These are phyloP conservation scores for Trametes elegans DNA, from an alignment of 768 basidiomycete species.

Conservation along the genomic window DNA sequence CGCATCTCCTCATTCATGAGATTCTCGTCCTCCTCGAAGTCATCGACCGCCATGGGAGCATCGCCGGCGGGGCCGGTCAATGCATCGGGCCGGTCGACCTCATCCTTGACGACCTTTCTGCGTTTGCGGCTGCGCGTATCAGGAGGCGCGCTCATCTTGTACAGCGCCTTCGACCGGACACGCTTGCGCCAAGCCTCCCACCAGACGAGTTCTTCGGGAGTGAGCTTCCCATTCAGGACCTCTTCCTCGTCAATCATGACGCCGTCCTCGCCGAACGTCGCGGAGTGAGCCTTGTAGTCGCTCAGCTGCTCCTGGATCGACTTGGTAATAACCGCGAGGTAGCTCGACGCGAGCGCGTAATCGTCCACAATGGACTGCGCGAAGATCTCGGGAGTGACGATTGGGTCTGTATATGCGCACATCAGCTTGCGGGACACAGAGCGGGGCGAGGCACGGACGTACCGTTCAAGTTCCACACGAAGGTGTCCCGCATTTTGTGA, in stretches of 20 bases:
- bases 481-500: slow-evolving; percentile 92
- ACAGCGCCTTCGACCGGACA: slow-evolving; percentile 38
- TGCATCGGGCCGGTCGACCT: slow-evolving; percentile 12
- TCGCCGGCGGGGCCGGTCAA: slow-evolving; percentile 12
- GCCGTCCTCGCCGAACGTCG: slow-evolving; percentile 45
- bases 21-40: slow-evolving; percentile 64
- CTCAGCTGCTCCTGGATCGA: slow-evolving; percentile 86
- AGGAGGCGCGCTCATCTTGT: slow-evolving; percentile 31
- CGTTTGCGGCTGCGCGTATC: slow-evolving; percentile 38
- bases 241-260: slow-evolving; percentile 33
- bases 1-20: slow-evolving; percentile 82
- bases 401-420: slow-evolving; percentile 57
- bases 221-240: slow-evolving; percentile 42
- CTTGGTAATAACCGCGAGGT: slow-evolving; percentile 68
- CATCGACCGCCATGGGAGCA: slow-evolving; percentile 51
- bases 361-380: slow-evolving; percentile 92
- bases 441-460: no score
- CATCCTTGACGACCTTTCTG: slow-evolving; percentile 39
- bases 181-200: slow-evolving; percentile 74
- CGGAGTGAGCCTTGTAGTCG: slow-evolving; percentile 71
- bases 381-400: slow-evolving; percentile 87
- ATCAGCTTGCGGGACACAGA: not conserved
- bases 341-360: slow-evolving; percentile 68
- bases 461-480: slow-evolving; percentile 97
- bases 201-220: slow-evolving; percentile 52